These are phyloP conservation scores for Gastrodia elata DNA, from an alignment of 106 monocot species.

Conservation along the genomic window DNA sequence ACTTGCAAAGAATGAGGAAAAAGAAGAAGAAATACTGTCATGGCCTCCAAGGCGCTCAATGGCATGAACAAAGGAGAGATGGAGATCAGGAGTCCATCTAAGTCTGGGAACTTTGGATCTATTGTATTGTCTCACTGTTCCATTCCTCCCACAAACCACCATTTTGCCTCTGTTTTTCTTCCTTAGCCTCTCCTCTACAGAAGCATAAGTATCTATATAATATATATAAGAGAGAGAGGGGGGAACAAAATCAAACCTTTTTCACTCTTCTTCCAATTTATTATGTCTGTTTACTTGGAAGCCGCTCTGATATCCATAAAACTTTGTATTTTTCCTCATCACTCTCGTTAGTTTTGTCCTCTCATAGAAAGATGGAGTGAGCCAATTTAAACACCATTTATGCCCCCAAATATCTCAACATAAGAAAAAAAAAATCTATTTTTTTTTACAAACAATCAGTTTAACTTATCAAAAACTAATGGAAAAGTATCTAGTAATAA, in stretches of 20 bases:
- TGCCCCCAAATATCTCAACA: too few relatives aligned
- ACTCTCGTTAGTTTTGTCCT: neutral
- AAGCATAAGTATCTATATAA: too few relatives aligned
- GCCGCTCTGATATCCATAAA: neutral
- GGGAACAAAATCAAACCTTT: neutral
- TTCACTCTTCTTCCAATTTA: neutral
- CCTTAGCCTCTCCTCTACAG: neutral
- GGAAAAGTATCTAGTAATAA: too few relatives aligned
- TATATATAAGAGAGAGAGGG: neutral
- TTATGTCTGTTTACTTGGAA: neutral
- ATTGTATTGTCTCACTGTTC: constrained; percentile 77
- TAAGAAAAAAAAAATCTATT: too few relatives aligned
- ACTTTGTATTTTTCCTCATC: neutral
- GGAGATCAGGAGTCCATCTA: constrained; percentile 93
- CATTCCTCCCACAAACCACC: constrained; percentile 55
- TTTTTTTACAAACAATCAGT: too few relatives aligned
- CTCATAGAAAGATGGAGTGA: neutral
- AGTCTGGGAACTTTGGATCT: constrained; percentile 86
- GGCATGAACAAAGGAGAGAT: constrained; percentile 73
- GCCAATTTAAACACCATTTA: too few relatives aligned
- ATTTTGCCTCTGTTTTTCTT: constrained; percentile 7
- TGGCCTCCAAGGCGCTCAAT: constrained; percentile 82
- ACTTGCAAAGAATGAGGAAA: constrained; percentile 5
- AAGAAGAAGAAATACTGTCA: constrained; percentile 38
- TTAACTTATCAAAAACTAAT: too few relatives aligned